Base-by-base conservation (phyloP, 257 asterid genomes). In the Paraleonurus japonicus region DNA sequence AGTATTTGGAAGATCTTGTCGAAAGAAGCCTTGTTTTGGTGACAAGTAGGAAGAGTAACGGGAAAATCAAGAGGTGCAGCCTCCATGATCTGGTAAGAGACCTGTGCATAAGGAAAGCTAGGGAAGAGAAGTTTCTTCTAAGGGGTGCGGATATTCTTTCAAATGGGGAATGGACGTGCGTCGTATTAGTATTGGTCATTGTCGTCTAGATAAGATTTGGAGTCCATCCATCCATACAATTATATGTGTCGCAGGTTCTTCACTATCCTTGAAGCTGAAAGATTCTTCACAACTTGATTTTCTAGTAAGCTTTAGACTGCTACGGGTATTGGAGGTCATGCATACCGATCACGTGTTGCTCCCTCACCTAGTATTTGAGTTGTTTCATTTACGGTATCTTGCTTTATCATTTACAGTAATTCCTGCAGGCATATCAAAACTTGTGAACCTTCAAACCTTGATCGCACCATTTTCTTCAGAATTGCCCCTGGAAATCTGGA, bases 71-170 rank as follows among this genome's bases (percentile, higher is more conserved):
- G 23, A 39, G 67, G 1, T 70, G 74, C 45, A 24, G 45, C 45
- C 58, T 70, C 19, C 74, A 70, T 37, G 74, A 70, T 39, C 28
- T 70, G 13, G 3, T 69, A 23, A 55, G 66, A 0, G 74, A 69
- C 16, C 3, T 69, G 66, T 69, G 74, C 55, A 22, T 55, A 35
- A 57, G 19, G 13, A 37, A 55, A 26, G 43, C 58, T 4, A 17
- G 7, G 3, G 58, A 57, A 23, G 69, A 63, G 54, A 63, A 63
- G 20, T 63, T 63, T 20, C 54, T 63, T 22, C 22, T 39, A 2
- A 11, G 2, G 3, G 2, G 2, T 58, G 4, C 1, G 20, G 4
- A 57, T 24, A 1, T 7, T 23, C 16, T 55, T 2, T 0, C 12
- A 10, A 4, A 22, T 3, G 41, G 16, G 22, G 1, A 3, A 5